Evolutionary conservation across 2,329 filamentous ascomycete genomes (phyloP).

Genomic region (Ceratocystiopsis minuta): DNA sequence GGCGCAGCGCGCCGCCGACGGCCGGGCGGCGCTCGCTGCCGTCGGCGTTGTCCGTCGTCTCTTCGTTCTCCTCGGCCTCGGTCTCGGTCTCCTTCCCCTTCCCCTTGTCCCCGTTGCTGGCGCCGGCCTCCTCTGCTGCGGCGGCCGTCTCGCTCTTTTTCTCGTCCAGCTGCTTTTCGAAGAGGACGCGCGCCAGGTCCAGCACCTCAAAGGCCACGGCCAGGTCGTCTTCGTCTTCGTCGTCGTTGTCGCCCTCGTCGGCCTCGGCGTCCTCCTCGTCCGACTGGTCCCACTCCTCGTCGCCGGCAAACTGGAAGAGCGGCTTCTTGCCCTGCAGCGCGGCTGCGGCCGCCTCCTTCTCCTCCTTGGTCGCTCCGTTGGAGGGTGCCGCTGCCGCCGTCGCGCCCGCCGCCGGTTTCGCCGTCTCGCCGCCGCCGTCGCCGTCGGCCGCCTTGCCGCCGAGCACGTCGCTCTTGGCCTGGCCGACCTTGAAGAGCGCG

Average conservation of each 20-base stretch:
- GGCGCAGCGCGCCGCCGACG: constrained; percentile 24
- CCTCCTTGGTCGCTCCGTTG: constrained; percentile 12
- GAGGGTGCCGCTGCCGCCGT: constrained; percentile 9
- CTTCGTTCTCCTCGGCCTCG: constrained; percentile 15
- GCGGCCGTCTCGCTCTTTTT: constrained; percentile 21
- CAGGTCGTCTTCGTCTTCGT: constrained; percentile 54
- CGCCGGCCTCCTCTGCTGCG: background rate
- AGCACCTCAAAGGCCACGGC: constrained; percentile 71
- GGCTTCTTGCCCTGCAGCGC: constrained; percentile 44
- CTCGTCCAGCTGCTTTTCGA: constrained; percentile 34
- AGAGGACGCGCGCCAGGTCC: constrained; percentile 55
- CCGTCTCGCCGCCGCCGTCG: constrained; percentile 21
- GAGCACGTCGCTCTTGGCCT: constrained; percentile 85
- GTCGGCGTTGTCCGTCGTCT: constrained; percentile 11
- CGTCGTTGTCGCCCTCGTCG: constrained; percentile 25
- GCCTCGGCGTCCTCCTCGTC: constrained; percentile 37
- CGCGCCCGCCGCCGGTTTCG: constrained; percentile 25
- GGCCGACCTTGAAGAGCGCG: constrained; percentile 81
- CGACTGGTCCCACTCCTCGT: constrained; percentile 79
- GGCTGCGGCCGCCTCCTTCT: constrained; percentile 15
- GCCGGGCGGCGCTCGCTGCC: constrained; percentile 10
- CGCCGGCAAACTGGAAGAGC: constrained; percentile 80
- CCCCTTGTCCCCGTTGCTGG: constrained; percentile 5
- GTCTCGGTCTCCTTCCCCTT: constrained; percentile 16
- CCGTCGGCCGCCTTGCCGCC: constrained; percentile 55